A percentile compares a stretch with the other conserved stretches of the same genome.
Conservation (phyloP, 805 yeast genomes). For the Candida nitratophila region DNA sequence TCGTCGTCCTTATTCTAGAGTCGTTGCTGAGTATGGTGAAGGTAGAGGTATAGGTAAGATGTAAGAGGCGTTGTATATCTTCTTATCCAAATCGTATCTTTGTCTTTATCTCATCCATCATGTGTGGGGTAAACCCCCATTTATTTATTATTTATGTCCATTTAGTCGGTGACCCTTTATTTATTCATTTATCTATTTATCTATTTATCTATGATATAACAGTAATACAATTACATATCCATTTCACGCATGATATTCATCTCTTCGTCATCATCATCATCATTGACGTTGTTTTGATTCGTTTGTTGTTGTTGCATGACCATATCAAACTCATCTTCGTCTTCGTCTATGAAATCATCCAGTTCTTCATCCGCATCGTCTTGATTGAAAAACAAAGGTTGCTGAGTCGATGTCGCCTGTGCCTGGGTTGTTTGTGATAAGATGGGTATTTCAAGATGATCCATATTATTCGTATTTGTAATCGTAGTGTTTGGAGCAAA, state of each 20-base stretch:
- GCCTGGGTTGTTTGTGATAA: no score
- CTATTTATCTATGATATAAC: background rate
- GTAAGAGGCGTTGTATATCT: no score
- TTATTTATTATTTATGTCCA: no score
- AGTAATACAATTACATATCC: background rate
- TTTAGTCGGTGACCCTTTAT: no score
- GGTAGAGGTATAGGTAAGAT: slow-evolving; percentile 47
- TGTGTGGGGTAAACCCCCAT: no score
- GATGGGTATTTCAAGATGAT: background rate
- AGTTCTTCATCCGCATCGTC: background rate
- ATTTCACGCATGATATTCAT: background rate
- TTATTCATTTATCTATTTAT: background rate
- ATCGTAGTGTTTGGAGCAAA: no score
- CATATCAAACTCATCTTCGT: slow-evolving; percentile 2
- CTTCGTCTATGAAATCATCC: background rate
- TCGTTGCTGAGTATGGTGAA: slow-evolving; percentile 67
- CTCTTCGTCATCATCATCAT: background rate
- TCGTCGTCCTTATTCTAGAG: slow-evolving; percentile 78
- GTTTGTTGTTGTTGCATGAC: slow-evolving; percentile 1
- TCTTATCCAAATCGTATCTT: no score
- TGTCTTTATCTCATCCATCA: no score
- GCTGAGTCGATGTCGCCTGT: no score
- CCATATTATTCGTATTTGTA: no score
- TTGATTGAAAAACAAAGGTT: no score
- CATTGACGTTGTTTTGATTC: background rate